Evolutionary conservation across 176 grass and related monocot species (phyloP).

Genomic region (Eleusine indica): DNA sequence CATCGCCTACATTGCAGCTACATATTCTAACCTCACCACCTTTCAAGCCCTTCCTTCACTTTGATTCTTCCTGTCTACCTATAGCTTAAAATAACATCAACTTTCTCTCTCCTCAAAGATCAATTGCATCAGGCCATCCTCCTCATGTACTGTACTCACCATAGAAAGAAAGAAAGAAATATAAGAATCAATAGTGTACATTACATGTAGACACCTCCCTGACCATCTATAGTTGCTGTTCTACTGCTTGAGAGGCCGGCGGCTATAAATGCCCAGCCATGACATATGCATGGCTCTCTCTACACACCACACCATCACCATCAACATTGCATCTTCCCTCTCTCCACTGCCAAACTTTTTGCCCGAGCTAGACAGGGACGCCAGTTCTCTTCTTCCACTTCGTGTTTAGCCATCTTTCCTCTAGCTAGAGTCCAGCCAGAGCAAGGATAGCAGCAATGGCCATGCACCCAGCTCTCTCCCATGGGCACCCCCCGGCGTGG

Average conservation of each 20-base stretch:
- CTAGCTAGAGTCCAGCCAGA: background rate
- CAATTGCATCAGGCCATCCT: slow-evolving; percentile 45
- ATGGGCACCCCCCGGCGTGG: slow-evolving; percentile 63
- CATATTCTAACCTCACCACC: slow-evolving; percentile 48
- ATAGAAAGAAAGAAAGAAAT: slow-evolving; percentile 18
- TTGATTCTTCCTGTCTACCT: slow-evolving; percentile 86
- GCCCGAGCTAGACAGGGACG: slow-evolving; percentile 19
- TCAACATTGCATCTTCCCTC: slow-evolving; percentile 36
- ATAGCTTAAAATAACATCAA: slow-evolving; percentile 55
- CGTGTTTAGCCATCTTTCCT: background rate
- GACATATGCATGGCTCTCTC: slow-evolving; percentile 71
- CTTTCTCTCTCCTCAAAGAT: slow-evolving; percentile 25
- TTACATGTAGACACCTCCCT: slow-evolving; percentile 38
- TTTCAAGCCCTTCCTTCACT: slow-evolving; percentile 49
- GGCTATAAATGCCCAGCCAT: slow-evolving; percentile 80
- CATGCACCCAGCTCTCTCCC: slow-evolving; percentile 56
- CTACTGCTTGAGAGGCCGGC: slow-evolving; percentile 52
- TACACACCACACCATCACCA: slow-evolving; percentile 50
- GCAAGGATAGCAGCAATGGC: slow-evolving; percentile 42
- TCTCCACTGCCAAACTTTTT: slow-evolving; percentile 30
- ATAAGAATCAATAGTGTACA: slow-evolving; percentile 41
- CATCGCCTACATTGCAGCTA: slow-evolving; percentile 41
- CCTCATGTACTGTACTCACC: slow-evolving; percentile 34
- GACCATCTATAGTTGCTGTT: slow-evolving; percentile 35
- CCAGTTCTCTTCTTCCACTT: slow-evolving; percentile 22